Percentiles rank a stretch among this genome's conserved stretches.
Conservation (phyloP, 345 rosid genomes). For the Eutrema heterophyllum region DNA sequence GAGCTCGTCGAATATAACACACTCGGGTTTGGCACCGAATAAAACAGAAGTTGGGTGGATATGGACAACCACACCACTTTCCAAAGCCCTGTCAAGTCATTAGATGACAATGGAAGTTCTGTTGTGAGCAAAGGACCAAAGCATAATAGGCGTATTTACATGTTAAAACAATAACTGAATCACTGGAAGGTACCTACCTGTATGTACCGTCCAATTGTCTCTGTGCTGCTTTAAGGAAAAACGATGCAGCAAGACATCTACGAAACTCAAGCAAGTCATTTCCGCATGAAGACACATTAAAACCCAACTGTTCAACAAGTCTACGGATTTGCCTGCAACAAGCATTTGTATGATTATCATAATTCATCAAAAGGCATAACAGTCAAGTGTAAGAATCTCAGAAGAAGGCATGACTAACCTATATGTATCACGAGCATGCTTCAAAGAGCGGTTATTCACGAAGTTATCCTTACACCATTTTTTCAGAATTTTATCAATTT, state of each 20-base stretch:
- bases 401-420: constrained; percentile 40
- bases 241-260: constrained; percentile 87
- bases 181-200: constrained; percentile 42
- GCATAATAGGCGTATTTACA: neutral
- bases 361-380: neutral
- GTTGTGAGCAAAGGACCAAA: neutral
- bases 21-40: constrained; percentile 63
- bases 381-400: neutral
- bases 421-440: constrained; percentile 80
- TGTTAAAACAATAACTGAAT: neutral
- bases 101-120: neutral
- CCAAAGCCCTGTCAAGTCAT: constrained; percentile 67
- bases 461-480: constrained; percentile 93
- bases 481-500: constrained; percentile 52
- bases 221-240: constrained; percentile 91
- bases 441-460: constrained; percentile 66
- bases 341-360: neutral
- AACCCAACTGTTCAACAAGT: constrained; percentile 74
- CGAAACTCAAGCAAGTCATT: constrained; percentile 73
- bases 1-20: constrained; percentile 77
- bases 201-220: constrained; percentile 85
- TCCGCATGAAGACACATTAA: constrained; percentile 69
- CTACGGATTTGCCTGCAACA: constrained; percentile 72
- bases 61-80: constrained; percentile 75
- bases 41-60: constrained; percentile 89